phyloP scores from a whole-genome alignment of 225 moss, liverwort and hornwort species.

The Pleurozium schreberi region DNA sequence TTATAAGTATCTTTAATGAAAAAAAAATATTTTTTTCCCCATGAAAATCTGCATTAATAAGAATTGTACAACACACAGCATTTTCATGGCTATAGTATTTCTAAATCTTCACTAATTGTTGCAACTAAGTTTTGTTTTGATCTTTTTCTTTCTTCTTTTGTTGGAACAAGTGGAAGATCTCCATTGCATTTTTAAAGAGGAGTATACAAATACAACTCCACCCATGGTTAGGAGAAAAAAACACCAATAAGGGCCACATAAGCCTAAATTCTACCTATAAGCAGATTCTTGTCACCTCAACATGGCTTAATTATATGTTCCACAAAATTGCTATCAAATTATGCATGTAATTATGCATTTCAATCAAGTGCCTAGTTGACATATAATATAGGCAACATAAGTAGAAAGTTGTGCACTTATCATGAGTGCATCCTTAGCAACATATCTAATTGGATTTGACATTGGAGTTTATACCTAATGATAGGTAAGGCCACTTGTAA shows the following conservation, averaged over 20 bases:
- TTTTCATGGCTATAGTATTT: not conserved
- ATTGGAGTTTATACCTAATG: not conserved
- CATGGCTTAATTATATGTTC: not conserved
- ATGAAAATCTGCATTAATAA: not conserved
- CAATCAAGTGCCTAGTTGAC: too few species aligned
- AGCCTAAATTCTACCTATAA: not conserved
- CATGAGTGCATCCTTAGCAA: too few species aligned
- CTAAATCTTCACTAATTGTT: not conserved
- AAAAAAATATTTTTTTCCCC: not conserved
- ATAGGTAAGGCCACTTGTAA: not conserved
- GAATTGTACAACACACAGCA: not conserved
- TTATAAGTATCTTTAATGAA: not conserved
- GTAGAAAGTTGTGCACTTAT: not conserved
- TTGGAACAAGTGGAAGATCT: not conserved
- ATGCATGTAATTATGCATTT: not conserved
- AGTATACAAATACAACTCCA: not conserved
- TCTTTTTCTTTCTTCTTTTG: not conserved
- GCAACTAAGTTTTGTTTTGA: not conserved
- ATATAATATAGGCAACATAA: not conserved
- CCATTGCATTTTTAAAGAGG: not conserved
- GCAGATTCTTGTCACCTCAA: not conserved
- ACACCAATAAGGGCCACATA: not conserved
- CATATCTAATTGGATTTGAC: not conserved
- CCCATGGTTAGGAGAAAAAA: accelerated
- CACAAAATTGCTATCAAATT: not conserved